Base-by-base conservation (phyloP, 352 stramenopile genomes). In the Peronosclerospora sorghi region DNA sequence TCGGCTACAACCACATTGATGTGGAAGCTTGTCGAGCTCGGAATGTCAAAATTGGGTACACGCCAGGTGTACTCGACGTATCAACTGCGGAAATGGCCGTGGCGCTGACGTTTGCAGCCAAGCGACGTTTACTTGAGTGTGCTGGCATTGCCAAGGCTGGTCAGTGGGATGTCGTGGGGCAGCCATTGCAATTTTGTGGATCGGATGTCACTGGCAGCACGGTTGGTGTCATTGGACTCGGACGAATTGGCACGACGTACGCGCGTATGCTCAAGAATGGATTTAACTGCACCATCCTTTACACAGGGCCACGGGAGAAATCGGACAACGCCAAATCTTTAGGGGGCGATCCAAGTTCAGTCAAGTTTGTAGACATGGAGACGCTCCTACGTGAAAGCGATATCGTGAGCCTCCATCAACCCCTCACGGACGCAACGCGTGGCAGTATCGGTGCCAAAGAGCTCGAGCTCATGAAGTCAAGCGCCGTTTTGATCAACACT, bases 401-500 rank as follows among this genome's bases (percentile, higher is more conserved):
- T 56, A 71, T 97, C 40, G 65, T 97, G 6, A 81, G 88, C 29
- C 69, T 95, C 7, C 73, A 96, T 50, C 68, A 79, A 45, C 73
- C 86, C 10, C 58, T 97, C 32, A 95, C 55, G 0, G 58, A 81
- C 27, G 35, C 64, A 13, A 96, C 83, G 8, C 62, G 65, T 2
- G 40, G 73, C 19, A 59, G 85, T 29, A 86, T 97, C 26, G 74
- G 81, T 26, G 60, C 72, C 1, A 71, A 74, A 2, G 63, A 76
- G 17, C 71, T 97, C 18, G 50, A 60, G 7, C 37, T 73, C n/a
- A 94, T 97, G 77, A 88, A 94, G 50, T 41, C 62, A 8, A 62
- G 60, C 23, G 80, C 85, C n/a, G 78, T 95, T 39, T 65, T 97
- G 29, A 79, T 97, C 29, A 97, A 97, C 57, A 96, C 91, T 46